phyloP scores from a whole-genome alignment of 306 rosid species.

The Prunus padus region DNA sequence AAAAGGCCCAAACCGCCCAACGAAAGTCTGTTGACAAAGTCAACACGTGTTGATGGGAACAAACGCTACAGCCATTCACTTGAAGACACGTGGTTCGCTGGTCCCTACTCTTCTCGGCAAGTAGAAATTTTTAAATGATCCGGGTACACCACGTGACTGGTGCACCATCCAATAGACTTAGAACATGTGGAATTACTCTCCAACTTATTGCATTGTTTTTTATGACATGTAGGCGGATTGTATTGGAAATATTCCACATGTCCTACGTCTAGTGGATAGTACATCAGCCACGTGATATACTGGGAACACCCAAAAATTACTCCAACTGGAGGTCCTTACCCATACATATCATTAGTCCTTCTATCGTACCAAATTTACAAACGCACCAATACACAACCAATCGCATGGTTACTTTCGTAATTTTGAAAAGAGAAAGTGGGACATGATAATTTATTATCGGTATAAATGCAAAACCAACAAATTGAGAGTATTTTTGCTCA shows the following conservation, averaged over 20 bases:
- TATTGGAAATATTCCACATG: no score
- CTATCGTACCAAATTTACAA: background rate
- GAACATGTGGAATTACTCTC: no score
- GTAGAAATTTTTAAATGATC: no score
- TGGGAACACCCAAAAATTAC: no score
- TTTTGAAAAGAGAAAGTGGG: background rate
- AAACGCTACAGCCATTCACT: background rate
- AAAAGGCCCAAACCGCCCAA: background rate
- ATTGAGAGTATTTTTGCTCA: no score
- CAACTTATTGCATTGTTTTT: no score
- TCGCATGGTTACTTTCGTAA: background rate
- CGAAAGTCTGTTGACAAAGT: background rate
- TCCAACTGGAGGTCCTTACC: no score
- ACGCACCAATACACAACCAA: background rate
- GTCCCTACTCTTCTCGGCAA: background rate
- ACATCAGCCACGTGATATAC: no score
- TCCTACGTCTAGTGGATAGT: no score
- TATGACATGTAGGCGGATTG: no score
- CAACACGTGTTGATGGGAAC: conserved; percentile 1
- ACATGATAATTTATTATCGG: background rate
- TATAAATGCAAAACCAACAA: background rate
- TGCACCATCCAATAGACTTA: no score
- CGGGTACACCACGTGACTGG: no score
- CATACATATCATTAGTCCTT: background rate
- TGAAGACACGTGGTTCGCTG: background rate